Conservation (phyloP, 176 grass and related monocot genomes). For the Phoenix roebelenii region DNA sequence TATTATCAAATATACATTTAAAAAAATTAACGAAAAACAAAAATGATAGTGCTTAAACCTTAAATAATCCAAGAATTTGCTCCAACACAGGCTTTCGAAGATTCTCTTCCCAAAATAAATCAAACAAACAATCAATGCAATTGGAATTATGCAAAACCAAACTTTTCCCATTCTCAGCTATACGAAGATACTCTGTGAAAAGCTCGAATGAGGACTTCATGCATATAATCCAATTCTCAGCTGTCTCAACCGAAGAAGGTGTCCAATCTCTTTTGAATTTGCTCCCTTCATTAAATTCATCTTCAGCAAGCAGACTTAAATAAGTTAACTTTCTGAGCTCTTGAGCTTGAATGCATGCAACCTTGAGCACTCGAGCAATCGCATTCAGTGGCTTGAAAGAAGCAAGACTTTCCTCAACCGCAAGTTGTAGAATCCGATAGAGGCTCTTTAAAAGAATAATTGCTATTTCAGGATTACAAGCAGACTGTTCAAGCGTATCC, state of each 20-base stretch:
- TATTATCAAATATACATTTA: slow-evolving; percentile 26
- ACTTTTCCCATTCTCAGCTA: slow-evolving; percentile 57
- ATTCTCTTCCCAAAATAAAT: slow-evolving; percentile 87
- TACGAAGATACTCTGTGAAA: slow-evolving; percentile 69
- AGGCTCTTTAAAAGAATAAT: slow-evolving; percentile 79
- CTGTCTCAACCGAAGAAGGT: slow-evolving; percentile 27
- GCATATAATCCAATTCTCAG: slow-evolving; percentile 40
- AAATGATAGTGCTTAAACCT: slow-evolving; percentile 41
- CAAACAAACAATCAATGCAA: slow-evolving; percentile 79
- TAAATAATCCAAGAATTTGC: slow-evolving; percentile 83
- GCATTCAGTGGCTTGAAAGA: slow-evolving; percentile 72
- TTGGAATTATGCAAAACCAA: slow-evolving; percentile 63
- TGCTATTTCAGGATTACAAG: slow-evolving; percentile 50
- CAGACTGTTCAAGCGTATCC: slow-evolving; percentile 54
- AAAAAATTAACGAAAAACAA: slow-evolving; percentile 5
- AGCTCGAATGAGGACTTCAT: slow-evolving; percentile 75
- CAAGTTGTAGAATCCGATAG: slow-evolving; percentile 69
- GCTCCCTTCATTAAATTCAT: slow-evolving; percentile 29
- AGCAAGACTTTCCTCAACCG: slow-evolving; percentile 61
- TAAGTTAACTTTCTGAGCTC: slow-evolving; percentile 52
- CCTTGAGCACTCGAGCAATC: slow-evolving; percentile 65
- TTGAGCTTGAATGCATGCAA: slow-evolving; percentile 64
- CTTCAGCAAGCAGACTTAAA: slow-evolving; percentile 12
- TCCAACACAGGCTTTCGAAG: slow-evolving; percentile 63
- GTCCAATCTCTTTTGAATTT: slow-evolving; percentile 16